phyloP scores from a whole-genome alignment of 257 asterid genomes.

The Penstemon newberryi region DNA sequence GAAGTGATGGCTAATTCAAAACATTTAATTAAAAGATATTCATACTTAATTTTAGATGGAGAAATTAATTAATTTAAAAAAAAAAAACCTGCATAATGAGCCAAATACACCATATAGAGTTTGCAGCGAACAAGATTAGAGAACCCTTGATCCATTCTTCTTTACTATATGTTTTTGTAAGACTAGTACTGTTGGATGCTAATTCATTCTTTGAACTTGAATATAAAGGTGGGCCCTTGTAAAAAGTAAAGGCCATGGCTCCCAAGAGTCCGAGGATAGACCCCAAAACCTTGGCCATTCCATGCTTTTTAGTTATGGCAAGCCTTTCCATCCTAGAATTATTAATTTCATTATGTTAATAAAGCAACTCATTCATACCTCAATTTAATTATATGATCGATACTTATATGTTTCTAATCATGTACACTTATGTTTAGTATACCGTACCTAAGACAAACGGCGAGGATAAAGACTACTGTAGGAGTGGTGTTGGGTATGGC shows the following conservation, averaged over 20 bases:
- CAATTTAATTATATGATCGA: not conserved
- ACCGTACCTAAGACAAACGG: constrained; percentile 52
- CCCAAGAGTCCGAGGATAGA: constrained; percentile 42
- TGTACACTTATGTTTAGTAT: not conserved
- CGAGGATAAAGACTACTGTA: constrained; percentile 51
- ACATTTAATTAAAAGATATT: not conserved
- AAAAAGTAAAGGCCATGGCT: constrained; percentile 55
- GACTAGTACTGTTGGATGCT: not conserved
- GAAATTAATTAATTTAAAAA: not conserved
- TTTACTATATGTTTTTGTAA: constrained; percentile 25
- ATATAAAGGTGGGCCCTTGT: constrained; percentile 54
- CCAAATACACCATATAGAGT: constrained; percentile 53
- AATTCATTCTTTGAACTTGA: constrained; percentile 21
- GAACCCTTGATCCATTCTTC: constrained; percentile 69
- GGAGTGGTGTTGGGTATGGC: constrained; percentile 58
- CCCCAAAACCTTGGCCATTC: constrained; percentile 61
- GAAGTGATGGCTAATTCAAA: constrained; percentile 36
- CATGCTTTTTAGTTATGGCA: constrained; percentile 42
- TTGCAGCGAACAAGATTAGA: constrained; percentile 45
- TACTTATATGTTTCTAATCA: too few relatives aligned
- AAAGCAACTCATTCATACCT: not conserved
- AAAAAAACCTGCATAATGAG: constrained; percentile 54
- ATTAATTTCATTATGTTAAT: not conserved
- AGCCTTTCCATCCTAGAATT: constrained; percentile 48
- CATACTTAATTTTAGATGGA: too few relatives aligned